A percentile compares a stretch with the other conserved stretches of the same genome.
These are phyloP conservation scores for Osmanthus fragrans DNA, from an alignment of 257 asterid species.

Conservation along the genomic window DNA sequence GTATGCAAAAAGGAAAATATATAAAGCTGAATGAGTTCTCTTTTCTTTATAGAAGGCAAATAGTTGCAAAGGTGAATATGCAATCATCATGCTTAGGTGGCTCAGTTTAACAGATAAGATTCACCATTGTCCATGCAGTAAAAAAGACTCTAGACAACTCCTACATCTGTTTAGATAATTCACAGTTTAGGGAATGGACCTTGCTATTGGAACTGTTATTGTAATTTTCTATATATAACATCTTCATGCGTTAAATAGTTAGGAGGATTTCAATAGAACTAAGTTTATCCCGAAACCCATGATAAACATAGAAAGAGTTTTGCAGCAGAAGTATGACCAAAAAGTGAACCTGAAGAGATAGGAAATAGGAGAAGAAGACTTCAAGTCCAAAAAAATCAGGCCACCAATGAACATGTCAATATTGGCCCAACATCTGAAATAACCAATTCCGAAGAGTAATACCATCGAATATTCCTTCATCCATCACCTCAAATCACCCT, in stretches of 20 bases:
- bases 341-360: conserved; percentile 7
- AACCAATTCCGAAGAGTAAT: too few relatives aligned
- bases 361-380: neutral
- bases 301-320: neutral
- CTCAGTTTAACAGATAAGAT: neutral
- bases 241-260: neutral
- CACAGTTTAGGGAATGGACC: too few relatives aligned
- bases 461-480: too few relatives aligned
- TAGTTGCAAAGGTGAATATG: neutral
- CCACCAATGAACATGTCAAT: neutral
- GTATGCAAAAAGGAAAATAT: too few relatives aligned
- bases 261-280: neutral
- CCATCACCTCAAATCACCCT: too few relatives aligned
- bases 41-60: neutral
- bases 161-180: too few relatives aligned
- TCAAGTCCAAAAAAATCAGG: neutral
- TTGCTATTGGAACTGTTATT: too few relatives aligned
- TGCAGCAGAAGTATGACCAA: neutral
- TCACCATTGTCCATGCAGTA: neutral
- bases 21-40: too few relatives aligned
- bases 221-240: neutral
- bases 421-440: neutral
- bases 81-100: neutral
- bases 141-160: neutral
- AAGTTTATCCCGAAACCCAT: neutral